Evolutionary conservation across 371 early-diverging fungal genomes (phyloP).

Genomic region (Mucor indicus): DNA sequence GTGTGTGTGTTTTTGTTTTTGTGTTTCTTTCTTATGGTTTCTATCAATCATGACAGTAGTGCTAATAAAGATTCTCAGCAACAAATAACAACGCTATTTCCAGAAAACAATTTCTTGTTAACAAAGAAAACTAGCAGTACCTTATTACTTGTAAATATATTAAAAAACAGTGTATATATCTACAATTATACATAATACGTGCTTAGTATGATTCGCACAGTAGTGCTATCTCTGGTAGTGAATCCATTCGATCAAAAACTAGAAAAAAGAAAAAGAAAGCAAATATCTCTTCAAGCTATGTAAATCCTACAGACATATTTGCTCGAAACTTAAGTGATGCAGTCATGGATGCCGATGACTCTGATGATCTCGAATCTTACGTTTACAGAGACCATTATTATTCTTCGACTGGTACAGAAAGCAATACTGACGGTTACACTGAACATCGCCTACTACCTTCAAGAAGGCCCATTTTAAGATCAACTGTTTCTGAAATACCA

Average conservation of each 20-base stretch:
- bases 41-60: too few relatives aligned
- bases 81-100: too few relatives aligned
- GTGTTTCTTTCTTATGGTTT: too few relatives aligned
- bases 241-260: constrained; percentile 16
- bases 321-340: constrained; percentile 47
- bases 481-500: constrained; percentile 34
- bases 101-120: too few relatives aligned
- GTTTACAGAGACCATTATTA: constrained; percentile 33
- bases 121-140: too few relatives aligned
- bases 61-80: too few relatives aligned
- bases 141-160: too few relatives aligned
- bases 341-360: constrained; percentile 44
- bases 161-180: too few relatives aligned
- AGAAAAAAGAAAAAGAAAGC: constrained; percentile 10
- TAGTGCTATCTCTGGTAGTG: constrained; percentile 17
- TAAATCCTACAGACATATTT: constrained; percentile 42
- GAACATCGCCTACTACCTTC: constrained; percentile 6
- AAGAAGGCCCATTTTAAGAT: constrained; percentile 36
- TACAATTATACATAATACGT: too few relatives aligned
- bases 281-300: constrained; percentile 12
- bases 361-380: constrained; percentile 39
- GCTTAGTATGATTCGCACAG: too few relatives aligned
- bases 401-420: constrained; percentile 23
- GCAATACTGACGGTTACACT: constrained; percentile 17
- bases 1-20: too few relatives aligned